These are phyloP conservation scores for Neofusicoccum cordaticola DNA, from an alignment of 2,329 filamentous ascomycete genomes.

Conservation along the genomic window DNA sequence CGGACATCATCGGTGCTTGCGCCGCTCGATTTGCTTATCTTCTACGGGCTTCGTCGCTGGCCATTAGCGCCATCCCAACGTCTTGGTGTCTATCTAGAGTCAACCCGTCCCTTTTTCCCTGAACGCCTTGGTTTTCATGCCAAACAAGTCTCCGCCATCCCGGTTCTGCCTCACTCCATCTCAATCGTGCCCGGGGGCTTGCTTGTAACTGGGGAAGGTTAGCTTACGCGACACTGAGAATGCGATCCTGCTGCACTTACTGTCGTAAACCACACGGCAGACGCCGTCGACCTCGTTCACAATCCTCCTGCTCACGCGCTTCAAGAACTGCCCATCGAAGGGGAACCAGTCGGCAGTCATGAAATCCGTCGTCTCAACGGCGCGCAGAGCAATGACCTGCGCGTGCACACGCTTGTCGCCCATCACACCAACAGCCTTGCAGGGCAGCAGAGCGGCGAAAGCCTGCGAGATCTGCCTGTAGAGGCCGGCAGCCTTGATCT, in stretches of 20 bases:
- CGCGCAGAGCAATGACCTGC: constrained; percentile 60
- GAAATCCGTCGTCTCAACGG: constrained; percentile 64
- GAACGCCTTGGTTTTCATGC: constrained; percentile 12
- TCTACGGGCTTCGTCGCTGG: not conserved
- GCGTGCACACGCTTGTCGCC: constrained; percentile 68
- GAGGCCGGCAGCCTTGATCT: constrained; percentile 69
- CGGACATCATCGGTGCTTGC: constrained; percentile 3
- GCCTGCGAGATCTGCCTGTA: constrained; percentile 71
- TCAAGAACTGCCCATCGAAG: constrained; percentile 64
- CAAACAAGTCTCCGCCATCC: not conserved
- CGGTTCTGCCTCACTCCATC: constrained; percentile 56
- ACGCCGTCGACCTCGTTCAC: constrained; percentile 75
- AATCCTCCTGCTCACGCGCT: constrained; percentile 64
- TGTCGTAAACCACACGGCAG: constrained; percentile 68
- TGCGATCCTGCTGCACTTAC: constrained; percentile 40
- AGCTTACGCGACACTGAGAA: not conserved
- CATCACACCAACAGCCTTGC: constrained; percentile 65
- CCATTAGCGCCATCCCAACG: not conserved
- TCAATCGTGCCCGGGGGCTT: constrained; percentile 73
- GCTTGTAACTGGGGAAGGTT: constrained; percentile 50
- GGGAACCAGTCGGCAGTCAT: constrained; percentile 73
- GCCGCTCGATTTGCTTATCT: not conserved
- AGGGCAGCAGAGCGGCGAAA: constrained; percentile 65
- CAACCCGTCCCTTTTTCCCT: not conserved
- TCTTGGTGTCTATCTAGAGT: not conserved